phyloP scores from a whole-genome alignment of 345 rosid species.

The Psidium guajava region DNA sequence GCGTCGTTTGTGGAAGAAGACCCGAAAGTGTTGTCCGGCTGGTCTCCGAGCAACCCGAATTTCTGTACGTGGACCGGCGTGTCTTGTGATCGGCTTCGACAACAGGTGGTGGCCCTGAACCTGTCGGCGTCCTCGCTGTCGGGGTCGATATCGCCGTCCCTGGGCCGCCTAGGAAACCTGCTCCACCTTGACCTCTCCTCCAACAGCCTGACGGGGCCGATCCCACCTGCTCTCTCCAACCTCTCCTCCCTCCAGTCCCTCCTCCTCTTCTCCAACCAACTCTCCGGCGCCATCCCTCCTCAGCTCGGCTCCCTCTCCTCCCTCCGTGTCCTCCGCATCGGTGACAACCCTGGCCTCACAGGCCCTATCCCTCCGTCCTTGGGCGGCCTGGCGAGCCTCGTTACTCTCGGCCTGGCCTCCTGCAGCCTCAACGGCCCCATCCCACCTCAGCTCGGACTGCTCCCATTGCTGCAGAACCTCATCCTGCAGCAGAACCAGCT shows the following conservation, averaged over 20 bases:
- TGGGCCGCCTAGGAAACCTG: constrained; percentile 57
- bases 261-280: constrained; percentile 75
- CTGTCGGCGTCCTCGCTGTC: constrained; percentile 48
- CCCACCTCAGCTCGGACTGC: constrained; percentile 53
- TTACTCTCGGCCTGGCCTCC: constrained; percentile 62
- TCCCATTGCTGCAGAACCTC: constrained; percentile 29
- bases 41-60: constrained; percentile 38
- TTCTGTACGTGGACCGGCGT: constrained; percentile 73
- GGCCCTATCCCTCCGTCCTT: constrained; percentile 65
- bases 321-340: constrained; percentile 58
- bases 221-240: constrained; percentile 74
- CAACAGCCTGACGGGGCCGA: constrained; percentile 70
- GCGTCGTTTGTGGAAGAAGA: constrained; percentile 24
- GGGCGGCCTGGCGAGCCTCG: constrained; percentile 41
- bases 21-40: constrained; percentile 25
- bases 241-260: constrained; percentile 75
- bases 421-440: constrained; percentile 61
- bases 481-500: constrained; percentile 59
- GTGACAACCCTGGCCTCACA: constrained; percentile 59
- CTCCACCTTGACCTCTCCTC: constrained; percentile 91
- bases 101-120: constrained; percentile 40
- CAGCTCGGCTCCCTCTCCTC: constrained; percentile 50
- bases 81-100: constrained; percentile 31
- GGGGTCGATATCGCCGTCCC: constrained; percentile 59
- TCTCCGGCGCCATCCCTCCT: constrained; percentile 64